These are phyloP conservation scores for Podospora pseudocomata DNA, from an alignment of 495 filamentous ascomycete species.

Conservation along the genomic window DNA sequence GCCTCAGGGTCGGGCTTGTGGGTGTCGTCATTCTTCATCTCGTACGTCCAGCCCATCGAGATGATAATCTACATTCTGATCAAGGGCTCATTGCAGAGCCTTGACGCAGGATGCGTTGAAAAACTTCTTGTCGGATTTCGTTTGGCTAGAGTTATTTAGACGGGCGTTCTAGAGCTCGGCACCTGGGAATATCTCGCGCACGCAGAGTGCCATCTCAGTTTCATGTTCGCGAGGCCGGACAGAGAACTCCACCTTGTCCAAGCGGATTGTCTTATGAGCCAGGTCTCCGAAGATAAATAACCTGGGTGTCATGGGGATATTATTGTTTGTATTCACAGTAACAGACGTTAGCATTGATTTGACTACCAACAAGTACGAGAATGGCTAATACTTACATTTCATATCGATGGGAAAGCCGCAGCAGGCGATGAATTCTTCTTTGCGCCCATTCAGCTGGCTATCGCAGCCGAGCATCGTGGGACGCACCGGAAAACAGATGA, in stretches of 20 bases:
- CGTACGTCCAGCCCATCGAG: background rate
- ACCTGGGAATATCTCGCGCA: background rate
- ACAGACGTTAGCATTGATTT: too few species aligned
- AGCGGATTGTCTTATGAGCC: background rate
- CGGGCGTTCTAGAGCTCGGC: background rate
- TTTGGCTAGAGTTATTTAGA: background rate
- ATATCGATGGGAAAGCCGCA: too few species aligned
- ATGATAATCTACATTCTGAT: background rate
- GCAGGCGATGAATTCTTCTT: background rate
- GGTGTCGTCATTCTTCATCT: background rate
- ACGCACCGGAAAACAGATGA: background rate
- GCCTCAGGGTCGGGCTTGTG: background rate
- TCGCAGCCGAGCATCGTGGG: background rate
- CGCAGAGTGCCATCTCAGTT: background rate
- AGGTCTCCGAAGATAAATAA: too few species aligned
- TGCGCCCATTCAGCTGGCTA: background rate
- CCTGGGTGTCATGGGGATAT: too few species aligned
- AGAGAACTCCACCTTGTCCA: background rate
- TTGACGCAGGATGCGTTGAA: background rate
- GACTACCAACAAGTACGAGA: too few species aligned
- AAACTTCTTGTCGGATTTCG: background rate
- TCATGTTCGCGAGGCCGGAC: background rate
- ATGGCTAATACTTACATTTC: too few species aligned
- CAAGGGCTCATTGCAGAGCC: background rate
- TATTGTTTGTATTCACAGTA: too few species aligned